Percentiles rank a stretch among this genome's conserved stretches.
Conservation (phyloP, 2,329 filamentous ascomycete genomes). For the Trichoderma asperellum region DNA sequence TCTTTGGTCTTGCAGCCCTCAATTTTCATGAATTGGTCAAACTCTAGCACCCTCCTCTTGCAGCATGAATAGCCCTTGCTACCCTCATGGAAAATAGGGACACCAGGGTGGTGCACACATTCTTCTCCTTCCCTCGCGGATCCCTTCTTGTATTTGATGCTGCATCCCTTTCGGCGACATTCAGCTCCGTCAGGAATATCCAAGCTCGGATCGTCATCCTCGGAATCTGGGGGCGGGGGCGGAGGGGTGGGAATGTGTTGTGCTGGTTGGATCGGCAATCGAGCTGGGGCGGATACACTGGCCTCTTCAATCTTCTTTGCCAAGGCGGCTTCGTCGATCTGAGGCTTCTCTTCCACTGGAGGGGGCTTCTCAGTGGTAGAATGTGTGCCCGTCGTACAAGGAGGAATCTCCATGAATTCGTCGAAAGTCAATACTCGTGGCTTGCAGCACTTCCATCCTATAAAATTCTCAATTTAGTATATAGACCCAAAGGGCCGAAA, state of each 20-base stretch:
- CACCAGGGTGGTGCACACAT: constrained; percentile 87
- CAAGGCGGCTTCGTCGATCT: constrained; percentile 48
- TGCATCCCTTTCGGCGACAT: constrained; percentile 80
- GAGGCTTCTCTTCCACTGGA: constrained; percentile 61
- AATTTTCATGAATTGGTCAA: constrained; percentile 97
- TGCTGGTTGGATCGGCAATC: constrained; percentile 46
- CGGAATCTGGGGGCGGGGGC: constrained; percentile 72
- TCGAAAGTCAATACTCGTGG: constrained; percentile 95
- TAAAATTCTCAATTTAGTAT: not conserved
- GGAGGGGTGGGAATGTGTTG: constrained; percentile 57
- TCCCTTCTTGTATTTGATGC: constrained; percentile 64
- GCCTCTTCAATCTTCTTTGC: constrained; percentile 55
- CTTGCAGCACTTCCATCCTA: constrained; percentile 99
- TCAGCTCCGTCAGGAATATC: constrained; percentile 73
- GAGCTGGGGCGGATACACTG: constrained; percentile 48
- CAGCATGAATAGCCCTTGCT: constrained; percentile 98
- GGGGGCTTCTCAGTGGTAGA: constrained; percentile 78
- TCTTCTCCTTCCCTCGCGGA: constrained; percentile 68
- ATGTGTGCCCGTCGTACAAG: constrained; percentile 92
- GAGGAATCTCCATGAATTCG: constrained; percentile 90
- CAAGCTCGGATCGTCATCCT: constrained; percentile 80
- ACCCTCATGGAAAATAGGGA: constrained; percentile 94
- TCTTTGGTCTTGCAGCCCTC: constrained; percentile 84
- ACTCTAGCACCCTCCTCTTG: constrained; percentile 91
- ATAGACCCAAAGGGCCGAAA: not conserved